Evolutionary conservation across 2,329 filamentous ascomycete species (phyloP), one percentile per base, ranked within the genome.

Genomic region (Colletotrichum falcatum): DNA sequence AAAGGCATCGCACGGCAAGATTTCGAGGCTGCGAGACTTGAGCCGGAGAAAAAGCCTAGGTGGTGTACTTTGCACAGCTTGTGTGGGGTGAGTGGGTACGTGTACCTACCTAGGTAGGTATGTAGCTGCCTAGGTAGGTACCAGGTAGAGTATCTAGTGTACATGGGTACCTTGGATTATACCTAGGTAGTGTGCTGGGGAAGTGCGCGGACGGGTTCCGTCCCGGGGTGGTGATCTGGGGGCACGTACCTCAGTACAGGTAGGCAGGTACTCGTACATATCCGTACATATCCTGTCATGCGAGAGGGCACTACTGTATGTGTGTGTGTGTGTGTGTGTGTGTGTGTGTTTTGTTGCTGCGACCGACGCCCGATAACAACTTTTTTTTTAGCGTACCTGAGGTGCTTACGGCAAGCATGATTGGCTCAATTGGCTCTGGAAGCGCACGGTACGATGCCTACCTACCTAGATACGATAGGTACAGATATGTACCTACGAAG

Each of bases 21-120:
- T 42, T 53, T n/a, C 28, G 37, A 65, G 37, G 66, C 53, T 59
- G 54, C 46, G 55, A 30, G 28, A 33, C 37, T 9, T 30, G 53
- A 1, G 11, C 12, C 33, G 51, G 53, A 30, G 30, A 26, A 30
- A n/a, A 62, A 16, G 16, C n/a, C n/a, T n/a, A n/a, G n/a, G n/a
- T n/a, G n/a, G n/a, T n/a, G 60, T 53, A 62, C 18, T 33, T 33
- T 35, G 20, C 28, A 53, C 46, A 42, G 48, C 33, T 62, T 23
- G 3, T 42, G 60, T 53, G 60, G 48, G 35, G 60, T 30, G 46
- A 12, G 1, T 42, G 35, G 59, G 33, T 28, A 61, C 44, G 1
- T 33, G 9, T 4, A 1, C 33, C 9, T 33, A 7, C 33, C 33
- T 33, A 4, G 33, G 33, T 9, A 33, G 33, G 33, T 9, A 33